phyloP scores from a whole-genome alignment of 2,329 filamentous ascomycete species.

The Trichoderma polysporum region DNA sequence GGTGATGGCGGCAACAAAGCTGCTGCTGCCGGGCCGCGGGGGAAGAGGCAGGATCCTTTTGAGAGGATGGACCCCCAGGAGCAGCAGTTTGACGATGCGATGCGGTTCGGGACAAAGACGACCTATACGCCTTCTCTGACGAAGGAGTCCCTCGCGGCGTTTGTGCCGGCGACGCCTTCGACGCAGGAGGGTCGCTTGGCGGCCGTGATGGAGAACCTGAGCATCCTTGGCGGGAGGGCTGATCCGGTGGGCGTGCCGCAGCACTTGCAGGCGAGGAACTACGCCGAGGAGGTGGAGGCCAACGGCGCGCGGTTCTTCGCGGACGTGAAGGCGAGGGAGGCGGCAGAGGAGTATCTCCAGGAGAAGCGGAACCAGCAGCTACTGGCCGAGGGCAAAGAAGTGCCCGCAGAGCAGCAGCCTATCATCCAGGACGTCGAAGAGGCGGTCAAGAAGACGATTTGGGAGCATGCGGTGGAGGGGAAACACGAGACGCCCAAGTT shows the following conservation, averaged over 20 bases:
- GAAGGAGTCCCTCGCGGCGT: constrained; percentile 32
- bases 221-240: constrained; percentile 37
- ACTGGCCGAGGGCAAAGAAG: constrained; percentile 21
- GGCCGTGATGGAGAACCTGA: constrained; percentile 39
- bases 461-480: constrained; percentile 37
- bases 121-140: constrained; percentile 38
- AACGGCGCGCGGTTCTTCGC: constrained; percentile 36
- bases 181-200: constrained; percentile 32
- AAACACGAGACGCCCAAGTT: constrained; percentile 39
- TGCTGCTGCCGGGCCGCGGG: constrained; percentile 16
- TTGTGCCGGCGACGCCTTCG: constrained; percentile 34
- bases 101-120: constrained; percentile 37
- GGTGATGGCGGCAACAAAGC: constrained; percentile 24
- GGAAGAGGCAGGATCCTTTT: constrained; percentile 28
- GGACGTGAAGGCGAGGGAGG: constrained; percentile 30
- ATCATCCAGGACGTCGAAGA: constrained; percentile 38
- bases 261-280: constrained; percentile 32
- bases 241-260: constrained; percentile 36
- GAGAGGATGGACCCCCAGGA: constrained; percentile 34
- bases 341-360: constrained; percentile 34
- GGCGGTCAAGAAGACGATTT: constrained; percentile 34
- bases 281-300: constrained; percentile 34
- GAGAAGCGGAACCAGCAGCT: constrained; percentile 26
- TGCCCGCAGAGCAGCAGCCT: constrained; percentile 11
- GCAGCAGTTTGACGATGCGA: constrained; percentile 36